A percentile compares a stretch with the other conserved stretches of the same genome.
These are phyloP conservation scores for Globisporangium canariense DNA, from an alignment of 352 stramenopile species.

Conservation along the genomic window DNA sequence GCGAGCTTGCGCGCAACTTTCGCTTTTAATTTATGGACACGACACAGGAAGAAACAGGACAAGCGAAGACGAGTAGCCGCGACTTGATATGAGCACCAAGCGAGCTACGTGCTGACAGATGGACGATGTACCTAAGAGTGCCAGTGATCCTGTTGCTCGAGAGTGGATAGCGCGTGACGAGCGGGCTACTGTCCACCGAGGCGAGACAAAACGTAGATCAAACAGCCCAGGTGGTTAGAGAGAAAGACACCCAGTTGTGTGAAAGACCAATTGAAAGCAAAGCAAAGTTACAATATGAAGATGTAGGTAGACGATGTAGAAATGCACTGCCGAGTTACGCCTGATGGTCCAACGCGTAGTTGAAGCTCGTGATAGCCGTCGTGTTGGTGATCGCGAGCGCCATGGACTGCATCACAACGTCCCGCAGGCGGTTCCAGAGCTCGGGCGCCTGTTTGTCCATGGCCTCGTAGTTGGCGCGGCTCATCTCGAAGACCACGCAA, in stretches of 20 bases:
- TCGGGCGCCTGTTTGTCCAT: slow-evolving; percentile 52
- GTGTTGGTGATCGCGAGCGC: slow-evolving; percentile 73
- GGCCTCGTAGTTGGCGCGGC: slow-evolving; percentile 53
- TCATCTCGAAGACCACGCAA: slow-evolving; percentile 73
- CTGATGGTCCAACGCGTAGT: slow-evolving; percentile 23
- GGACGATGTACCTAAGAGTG: too few species aligned
- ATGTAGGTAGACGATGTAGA: not conserved
- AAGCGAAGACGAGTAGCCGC: not conserved
- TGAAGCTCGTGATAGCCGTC: slow-evolving; percentile 64
- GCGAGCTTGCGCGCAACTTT: slow-evolving; percentile 65
- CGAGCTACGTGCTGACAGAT: too few species aligned
- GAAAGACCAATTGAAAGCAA: too few species aligned
- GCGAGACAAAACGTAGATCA: too few species aligned
- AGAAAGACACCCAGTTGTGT: too few species aligned
- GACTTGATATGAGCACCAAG: too few species aligned
- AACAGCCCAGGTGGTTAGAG: too few species aligned
- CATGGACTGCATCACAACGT: slow-evolving; percentile 84
- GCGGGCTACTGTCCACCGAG: too few species aligned
- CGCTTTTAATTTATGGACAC: slow-evolving; percentile 36
- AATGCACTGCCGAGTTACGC: not conserved
- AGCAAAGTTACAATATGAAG: not conserved
- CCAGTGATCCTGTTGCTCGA: too few species aligned
- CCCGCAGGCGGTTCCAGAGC: slow-evolving; percentile 72
- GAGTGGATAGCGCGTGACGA: too few species aligned
- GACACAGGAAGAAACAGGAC: not conserved